phyloP scores from a whole-genome alignment of 345 rosid genomes.

The Isatis tinctoria region DNA sequence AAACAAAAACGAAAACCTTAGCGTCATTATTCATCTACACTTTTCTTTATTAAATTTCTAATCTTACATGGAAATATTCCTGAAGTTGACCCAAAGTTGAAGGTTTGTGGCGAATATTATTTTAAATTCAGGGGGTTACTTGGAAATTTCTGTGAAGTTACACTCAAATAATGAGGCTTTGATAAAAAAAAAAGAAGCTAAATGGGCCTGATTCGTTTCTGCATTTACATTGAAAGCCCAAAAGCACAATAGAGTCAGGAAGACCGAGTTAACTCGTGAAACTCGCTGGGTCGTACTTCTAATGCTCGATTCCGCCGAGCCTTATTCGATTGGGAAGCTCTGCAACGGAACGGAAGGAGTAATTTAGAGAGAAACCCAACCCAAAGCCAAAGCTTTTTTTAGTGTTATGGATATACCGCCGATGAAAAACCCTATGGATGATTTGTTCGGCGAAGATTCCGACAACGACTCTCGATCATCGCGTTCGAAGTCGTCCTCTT shows the following conservation, averaged over 20 bases:
- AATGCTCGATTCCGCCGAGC: slow-evolving; percentile 5
- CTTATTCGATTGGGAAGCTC: slow-evolving; percentile 18
- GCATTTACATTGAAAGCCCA: neutral
- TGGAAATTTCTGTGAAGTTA: neutral
- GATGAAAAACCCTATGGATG: slow-evolving; percentile 20
- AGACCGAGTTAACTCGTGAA: slow-evolving; percentile 9
- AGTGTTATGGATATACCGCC: slow-evolving; percentile 13
- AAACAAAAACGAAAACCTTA: too few species aligned
- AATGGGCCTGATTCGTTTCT: slow-evolving; percentile 18
- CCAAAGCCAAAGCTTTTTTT: neutral
- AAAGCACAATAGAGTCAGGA: neutral
- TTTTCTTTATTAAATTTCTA: too few species aligned
- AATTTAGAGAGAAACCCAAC: neutral
- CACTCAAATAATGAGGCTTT: neutral
- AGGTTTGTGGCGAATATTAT: neutral
- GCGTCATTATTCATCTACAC: too few species aligned
- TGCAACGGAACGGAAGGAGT: neutral
- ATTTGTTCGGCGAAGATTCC: slow-evolving; percentile 48
- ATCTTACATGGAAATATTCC: too few species aligned
- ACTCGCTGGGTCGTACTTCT: slow-evolving; percentile 14
- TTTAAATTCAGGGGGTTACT: neutral
- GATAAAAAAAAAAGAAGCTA: neutral
- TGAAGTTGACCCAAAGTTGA: neutral
- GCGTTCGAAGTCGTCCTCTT: slow-evolving; percentile 41
- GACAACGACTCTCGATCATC: slow-evolving; percentile 43